Evolutionary conservation across 768 basidiomycete species (phyloP), one percentile per base, ranked within the genome.

Genomic region (Lentinula lateritia): DNA sequence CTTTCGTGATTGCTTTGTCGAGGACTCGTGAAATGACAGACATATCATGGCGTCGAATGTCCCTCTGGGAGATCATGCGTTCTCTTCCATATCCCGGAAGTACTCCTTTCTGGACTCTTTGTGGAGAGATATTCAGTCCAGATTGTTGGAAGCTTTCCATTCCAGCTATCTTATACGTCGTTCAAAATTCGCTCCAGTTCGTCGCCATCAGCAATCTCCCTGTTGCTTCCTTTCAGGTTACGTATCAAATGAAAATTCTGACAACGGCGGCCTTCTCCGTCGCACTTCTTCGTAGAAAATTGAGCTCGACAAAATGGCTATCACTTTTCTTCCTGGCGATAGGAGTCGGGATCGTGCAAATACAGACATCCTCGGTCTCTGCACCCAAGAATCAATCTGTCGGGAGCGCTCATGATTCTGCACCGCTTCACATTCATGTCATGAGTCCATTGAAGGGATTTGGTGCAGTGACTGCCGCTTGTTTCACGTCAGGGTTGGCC

Each of bases 111-210:
- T 76, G 76, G 67, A 80, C 80, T 61, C 75, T 94, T 13, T 84
- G 85, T 60, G 74, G 75, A 53, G 89, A 93, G 59, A 77, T 96
- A n/a, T 90, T 96, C 73, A 92, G 90, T 63, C 79, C 83, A 1
- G 96, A 98, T 71, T 95, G 93, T 75, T 98, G 95, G 94, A 98
- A 98, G 71, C 86, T 98, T 34, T 94, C 94, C 36, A 95, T 99
- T 65, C 96, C 96, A 1, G 95, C 96, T 18, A 81, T 97, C 63
- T 88, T 98, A 66, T 98, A 97, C 69, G 88, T 95, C 65, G 83
- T 96, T n/a, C 93, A 98, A 74, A 98, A 98, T 73, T 91, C 92
- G 42, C 85, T 99, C 23, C 97, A 98, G 73, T 99, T 96, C 74
- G 93, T 97, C 66, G 97, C 97, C 23, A 89, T 96, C 63, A 85